phyloP scores from a whole-genome alignment of 352 stramenopile genomes.

The Phytophthora macrochlamydospora region DNA sequence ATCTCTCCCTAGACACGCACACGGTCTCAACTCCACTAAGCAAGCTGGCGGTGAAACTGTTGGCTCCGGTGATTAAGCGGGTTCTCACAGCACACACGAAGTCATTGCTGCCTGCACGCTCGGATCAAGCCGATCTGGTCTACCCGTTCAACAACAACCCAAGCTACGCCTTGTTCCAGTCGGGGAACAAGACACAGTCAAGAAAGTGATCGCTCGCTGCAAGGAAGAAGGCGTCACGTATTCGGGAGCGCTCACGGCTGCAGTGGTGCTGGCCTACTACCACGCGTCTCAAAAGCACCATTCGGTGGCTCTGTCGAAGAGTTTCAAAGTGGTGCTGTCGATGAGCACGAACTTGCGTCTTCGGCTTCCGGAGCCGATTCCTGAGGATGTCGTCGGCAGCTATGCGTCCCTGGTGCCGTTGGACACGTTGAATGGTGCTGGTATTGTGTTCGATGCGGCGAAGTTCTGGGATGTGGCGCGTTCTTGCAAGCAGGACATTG shows the following conservation, averaged over 20 bases:
- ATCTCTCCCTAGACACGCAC: slow-evolving; percentile 26
- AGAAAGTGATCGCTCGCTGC: slow-evolving; percentile 30
- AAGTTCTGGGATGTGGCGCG: slow-evolving; percentile 60
- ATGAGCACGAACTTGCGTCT: slow-evolving; percentile 33
- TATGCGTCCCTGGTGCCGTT: slow-evolving; percentile 30
- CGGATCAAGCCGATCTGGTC: slow-evolving; percentile 30
- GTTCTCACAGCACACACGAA: slow-evolving; percentile 22
- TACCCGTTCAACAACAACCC: slow-evolving; percentile 33
- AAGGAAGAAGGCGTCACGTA: slow-evolving; percentile 40
- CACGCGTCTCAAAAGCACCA: slow-evolving; percentile 12
- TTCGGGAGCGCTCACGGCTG: slow-evolving; percentile 33
- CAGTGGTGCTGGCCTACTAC: slow-evolving; percentile 32
- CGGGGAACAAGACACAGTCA: slow-evolving; percentile 24
- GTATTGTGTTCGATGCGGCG: slow-evolving; percentile 6
- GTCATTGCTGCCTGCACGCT: slow-evolving; percentile 27
- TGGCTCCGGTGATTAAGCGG: slow-evolving; percentile 19
- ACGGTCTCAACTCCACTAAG: slow-evolving; percentile 20
- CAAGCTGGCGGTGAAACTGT: slow-evolving; percentile 22
- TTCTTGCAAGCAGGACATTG: slow-evolving; percentile 27
- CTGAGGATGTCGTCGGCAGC: slow-evolving; percentile 32
- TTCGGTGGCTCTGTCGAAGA: slow-evolving; percentile 15
- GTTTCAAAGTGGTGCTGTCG: slow-evolving; percentile 24
- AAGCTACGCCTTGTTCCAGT: slow-evolving; percentile 35
- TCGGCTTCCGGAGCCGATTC: slow-evolving; percentile 19
- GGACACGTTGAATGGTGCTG: slow-evolving; percentile 14